Evolutionary conservation across 2,329 filamentous ascomycete species (phyloP), one percentile per base, ranked within the genome.

Genomic region (Aspergillus amoenus): DNA sequence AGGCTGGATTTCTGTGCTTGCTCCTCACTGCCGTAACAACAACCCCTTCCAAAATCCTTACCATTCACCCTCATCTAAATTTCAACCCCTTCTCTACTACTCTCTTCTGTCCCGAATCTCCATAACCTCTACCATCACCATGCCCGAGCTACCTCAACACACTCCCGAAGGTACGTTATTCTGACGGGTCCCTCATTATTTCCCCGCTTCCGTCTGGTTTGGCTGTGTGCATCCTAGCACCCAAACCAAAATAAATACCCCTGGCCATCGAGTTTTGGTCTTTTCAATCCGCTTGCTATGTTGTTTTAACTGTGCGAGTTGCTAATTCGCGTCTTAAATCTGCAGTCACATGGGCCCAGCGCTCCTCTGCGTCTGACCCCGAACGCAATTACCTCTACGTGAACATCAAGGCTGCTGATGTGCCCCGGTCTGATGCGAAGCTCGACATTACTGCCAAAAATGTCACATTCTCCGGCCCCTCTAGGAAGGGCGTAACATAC

Each of bases 321-420:
- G 30, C 30, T 56, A 40, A 57, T 56, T 54, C 51, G 51, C n/a
- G 43, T 46, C 57, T 55, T 48, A 45, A 30, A 34, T 46, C 32
- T 58, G 22, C 70, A 97, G 94, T 99, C 69, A 89, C 92, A 78
- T 99, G 94, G 94, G 93, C 94, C 65, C 94, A 99, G 83, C 93
- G 94, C 82, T 97, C 93, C 46, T 94, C 88, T 72, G 81, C 78
- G 68, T 81, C 82, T 66, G 93, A 97, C 55, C 75, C 89, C 56
- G 84, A 88, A 75, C 95, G 93, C 83, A 99, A 99, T 84, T 90
- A 91, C 81, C 81, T 99, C 83, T 96, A 92, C 82, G 84, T 99
- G 66, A 95, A 91, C 73, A 91, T 99, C 79, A 85, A 86, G 69
- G 92, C 93, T 50, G 85, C 93, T 67, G 94, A 99, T 75, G 89